Percentiles rank a stretch among this genome's conserved stretches.
Conservation (phyloP, 2,329 filamentous ascomycete species). For the Claviceps cyperi region DNA sequence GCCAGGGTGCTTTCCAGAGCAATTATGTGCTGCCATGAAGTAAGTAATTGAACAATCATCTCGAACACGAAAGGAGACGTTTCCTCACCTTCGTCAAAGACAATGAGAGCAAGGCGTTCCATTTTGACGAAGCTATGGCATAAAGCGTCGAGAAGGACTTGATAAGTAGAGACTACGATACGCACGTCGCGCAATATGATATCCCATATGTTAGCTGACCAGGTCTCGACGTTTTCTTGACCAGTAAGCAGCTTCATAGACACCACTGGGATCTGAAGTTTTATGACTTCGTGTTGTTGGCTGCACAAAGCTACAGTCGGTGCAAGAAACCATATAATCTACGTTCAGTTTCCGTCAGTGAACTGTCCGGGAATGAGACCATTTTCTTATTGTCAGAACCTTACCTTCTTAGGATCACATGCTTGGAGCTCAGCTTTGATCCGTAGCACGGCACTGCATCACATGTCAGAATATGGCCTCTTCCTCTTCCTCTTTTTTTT, state of each 20-base stretch:
- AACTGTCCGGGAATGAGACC: neutral
- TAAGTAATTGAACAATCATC: neutral
- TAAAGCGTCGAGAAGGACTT: constrained; percentile 61
- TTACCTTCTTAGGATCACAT: constrained; percentile 38
- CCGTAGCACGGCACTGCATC: constrained; percentile 47
- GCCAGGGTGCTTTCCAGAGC: constrained; percentile 46
- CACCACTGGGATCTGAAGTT: constrained; percentile 42
- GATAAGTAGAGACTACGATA: constrained; percentile 66
- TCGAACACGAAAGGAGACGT: neutral
- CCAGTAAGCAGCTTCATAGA: constrained; percentile 52
- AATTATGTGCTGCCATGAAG: constrained; percentile 52
- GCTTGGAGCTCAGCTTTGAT: constrained; percentile 50
- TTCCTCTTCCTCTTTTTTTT: neutral
- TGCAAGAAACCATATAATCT: constrained; percentile 58
- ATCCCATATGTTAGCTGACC: constrained; percentile 57
- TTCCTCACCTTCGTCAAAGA: constrained; percentile 67
- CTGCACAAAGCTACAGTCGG: constrained; percentile 53
- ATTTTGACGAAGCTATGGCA: constrained; percentile 60
- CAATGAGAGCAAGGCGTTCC: constrained; percentile 46
- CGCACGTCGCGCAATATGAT: constrained; percentile 46
- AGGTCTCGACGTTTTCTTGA: constrained; percentile 54
- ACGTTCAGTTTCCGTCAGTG: neutral
- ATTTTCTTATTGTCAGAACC: neutral
- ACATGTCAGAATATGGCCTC: neutral
- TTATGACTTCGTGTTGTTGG: constrained; percentile 51